Base-by-base conservation (phyloP, 345 rosid genomes). In the Salix koriyanagi region DNA sequence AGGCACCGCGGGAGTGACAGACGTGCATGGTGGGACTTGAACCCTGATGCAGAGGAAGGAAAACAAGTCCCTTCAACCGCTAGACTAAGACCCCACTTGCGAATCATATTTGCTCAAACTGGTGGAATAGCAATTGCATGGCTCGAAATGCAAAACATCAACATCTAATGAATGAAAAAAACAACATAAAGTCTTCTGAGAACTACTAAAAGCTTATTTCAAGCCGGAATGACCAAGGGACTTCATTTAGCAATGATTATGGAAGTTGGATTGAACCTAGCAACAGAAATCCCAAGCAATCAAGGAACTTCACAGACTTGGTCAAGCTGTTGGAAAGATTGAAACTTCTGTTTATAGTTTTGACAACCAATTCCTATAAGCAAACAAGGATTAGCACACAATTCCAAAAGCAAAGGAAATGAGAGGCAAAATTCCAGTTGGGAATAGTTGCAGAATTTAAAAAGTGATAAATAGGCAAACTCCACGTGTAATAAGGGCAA, bases 261-360 rank as follows among this genome's bases (percentile, higher is more conserved):
- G 25, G 6, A 54, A 18, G 42, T 1, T 26, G 9, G 67, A 65
- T 65, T 28, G 67, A 30, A 65, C 1, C 4, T 65, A 7, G 69
- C 14, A 7, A 34, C 25, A 18, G 6, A 36, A 66, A 66, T 68
- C 13, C 12, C 4, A 37, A 30, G 50, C 28, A 54, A 71, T 41
- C 42, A 28, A 75, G 41, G 26, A 74, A 75, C 52, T 70, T 18
- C 21, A 62, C 86, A 67, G 56, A 95, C 97, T 83, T 96, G 98
- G 46, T 90, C 92, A 65, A 96, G 97, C 32, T 30, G 32, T 2
- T 30, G 32, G 32, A 30, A 30, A 30, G 32, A 30, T 30, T 30
- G 32, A 30, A 30, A 30, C 32, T n/a, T 56, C 8, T n/a, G 23
- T 56, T 5, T 21, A 4, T 9, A n/a, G 4, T 56, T n/a, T n/a